These are phyloP conservation scores for Ascoidea asiatica DNA, from an alignment of 805 yeast genomes.

Conservation along the genomic window DNA sequence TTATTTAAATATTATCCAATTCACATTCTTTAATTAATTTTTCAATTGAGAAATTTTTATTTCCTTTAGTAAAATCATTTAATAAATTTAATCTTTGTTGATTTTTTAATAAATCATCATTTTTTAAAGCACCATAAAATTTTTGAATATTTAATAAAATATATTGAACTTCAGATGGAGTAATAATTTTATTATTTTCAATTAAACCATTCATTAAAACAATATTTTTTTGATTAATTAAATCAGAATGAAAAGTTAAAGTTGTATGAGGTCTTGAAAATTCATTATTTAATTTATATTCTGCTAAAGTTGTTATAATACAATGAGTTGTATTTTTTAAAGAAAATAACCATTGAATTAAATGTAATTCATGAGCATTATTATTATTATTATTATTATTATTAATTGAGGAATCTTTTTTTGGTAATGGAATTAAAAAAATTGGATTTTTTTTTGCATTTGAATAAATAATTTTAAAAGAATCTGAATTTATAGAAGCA, in stretches of 20 bases:
- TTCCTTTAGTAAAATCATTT: constrained; percentile 57
- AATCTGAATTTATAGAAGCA: constrained; percentile 45
- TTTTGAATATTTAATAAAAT: constrained; percentile 66
- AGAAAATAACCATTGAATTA: constrained; percentile 86
- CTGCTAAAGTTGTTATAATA: constrained; percentile 82
- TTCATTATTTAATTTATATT: constrained; percentile 80
- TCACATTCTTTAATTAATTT: constrained; percentile 60
- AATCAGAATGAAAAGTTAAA: constrained; percentile 72
- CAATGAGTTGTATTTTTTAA: constrained; percentile 79
- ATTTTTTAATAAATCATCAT: constrained; percentile 21
- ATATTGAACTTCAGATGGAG: constrained; percentile 64
- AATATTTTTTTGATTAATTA: constrained; percentile 41
- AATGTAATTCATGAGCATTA: constrained; percentile 67
- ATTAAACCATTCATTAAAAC: constrained; percentile 81
- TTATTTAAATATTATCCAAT: constrained; percentile 9
- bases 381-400: constrained; percentile 23
- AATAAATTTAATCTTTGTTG: constrained; percentile 44
- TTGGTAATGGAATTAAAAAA: constrained; percentile 85
- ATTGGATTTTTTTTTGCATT: constrained; percentile 65
- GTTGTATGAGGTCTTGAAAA: constrained; percentile 94
- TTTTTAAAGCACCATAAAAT: constrained; percentile 60
- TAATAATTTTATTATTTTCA: constrained; percentile 50
- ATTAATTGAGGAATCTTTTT: constrained; percentile 21
- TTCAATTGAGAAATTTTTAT: constrained; percentile 51
- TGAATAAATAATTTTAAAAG: constrained; percentile 48